Base-by-base conservation (phyloP, 805 yeast genomes). In the Grigorovia humatica region DNA sequence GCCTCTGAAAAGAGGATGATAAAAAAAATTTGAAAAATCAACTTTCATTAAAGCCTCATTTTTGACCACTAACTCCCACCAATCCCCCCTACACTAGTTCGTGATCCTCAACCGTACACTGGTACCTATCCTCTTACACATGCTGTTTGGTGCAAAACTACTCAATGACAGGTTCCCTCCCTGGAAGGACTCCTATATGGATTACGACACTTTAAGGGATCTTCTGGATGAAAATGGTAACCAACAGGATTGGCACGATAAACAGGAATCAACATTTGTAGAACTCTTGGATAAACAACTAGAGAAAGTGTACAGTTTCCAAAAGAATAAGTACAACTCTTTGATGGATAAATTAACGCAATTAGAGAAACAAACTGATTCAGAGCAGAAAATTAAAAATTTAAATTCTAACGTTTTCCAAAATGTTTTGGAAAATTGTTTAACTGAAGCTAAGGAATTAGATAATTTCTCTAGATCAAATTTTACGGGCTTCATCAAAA, bases 401-500 rank as follows among this genome's bases (percentile, higher is more conserved):
- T 76, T 85, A 55, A 83, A 88, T 55, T 77, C 85, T 54, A 75
- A 73, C 35, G 60, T 69, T 23, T 85, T 88, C 60, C 88, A 86
- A 60, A 68, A 69, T 38, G 78, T 80, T 51, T 74, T 93, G 58
- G 99, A 93, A 63, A 81, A 81, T 54, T 72, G 83, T 29, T 73
- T 93, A 54, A 76, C 81, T 11, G 76, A 80, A 59, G 87, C 98
- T 11, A 87, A 85, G 60, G 91, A 88, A 62, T 74, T 93, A 59
- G 96, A 90, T 66, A 87, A 81, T 64, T 93, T 93, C 71, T 84
- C 95, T 44, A 78, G 99, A 62, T 70, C 91, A 59, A 93, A 93
- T 70, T 93, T 84, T 72, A 91, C 99, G 13, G 99, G 97, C 1
- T 91, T 93, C 71, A 78, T 82, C 61, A 93, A 93, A 66, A 88